Conservation (phyloP, 2,329 filamentous ascomycete species). For the Alternaria panax region DNA sequence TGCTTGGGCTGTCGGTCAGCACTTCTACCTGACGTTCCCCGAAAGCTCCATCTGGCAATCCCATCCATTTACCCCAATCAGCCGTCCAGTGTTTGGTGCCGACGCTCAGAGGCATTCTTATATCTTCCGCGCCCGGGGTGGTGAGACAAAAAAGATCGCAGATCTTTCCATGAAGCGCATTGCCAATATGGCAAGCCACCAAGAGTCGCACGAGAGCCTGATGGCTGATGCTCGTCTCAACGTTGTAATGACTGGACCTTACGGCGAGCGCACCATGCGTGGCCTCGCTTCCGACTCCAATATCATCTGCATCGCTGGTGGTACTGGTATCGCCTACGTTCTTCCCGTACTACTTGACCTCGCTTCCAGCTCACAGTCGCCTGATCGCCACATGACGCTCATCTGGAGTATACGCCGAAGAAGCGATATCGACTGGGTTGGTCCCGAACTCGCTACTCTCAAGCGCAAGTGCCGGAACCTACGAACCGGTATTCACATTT, state of each 20-base stretch:
- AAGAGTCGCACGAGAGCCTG: constrained; percentile 31
- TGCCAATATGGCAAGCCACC: constrained; percentile 26
- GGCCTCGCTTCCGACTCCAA: constrained; percentile 36
- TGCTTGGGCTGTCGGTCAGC: constrained; percentile 71
- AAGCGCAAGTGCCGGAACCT: constrained; percentile 37
- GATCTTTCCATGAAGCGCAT: constrained; percentile 38
- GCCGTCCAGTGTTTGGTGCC: constrained; percentile 32
- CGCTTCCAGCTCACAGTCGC: constrained; percentile 31
- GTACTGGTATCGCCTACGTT: constrained; percentile 50
- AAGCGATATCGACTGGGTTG: constrained; percentile 47
- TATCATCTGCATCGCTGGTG: constrained; percentile 47
- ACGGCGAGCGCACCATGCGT: constrained; percentile 41
- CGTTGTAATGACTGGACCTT: constrained; percentile 46
- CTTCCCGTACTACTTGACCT: constrained; percentile 46
- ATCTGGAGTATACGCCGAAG: constrained; percentile 47
- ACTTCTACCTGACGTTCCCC: constrained; percentile 75
- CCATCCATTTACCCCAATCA: constrained; percentile 67
- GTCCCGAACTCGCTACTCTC: constrained; percentile 42
- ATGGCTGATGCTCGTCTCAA: constrained; percentile 38
- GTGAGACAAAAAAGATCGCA: constrained; percentile 46
- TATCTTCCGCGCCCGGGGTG: constrained; percentile 46
- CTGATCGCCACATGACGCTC: constrained; percentile 40
- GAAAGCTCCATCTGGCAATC: constrained; percentile 74
- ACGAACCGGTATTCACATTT: constrained; percentile 42
- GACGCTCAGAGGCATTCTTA: constrained; percentile 42